phyloP scores from a whole-genome alignment of 2,329 filamentous ascomycete genomes.

The Emericellopsis cladophorae region DNA sequence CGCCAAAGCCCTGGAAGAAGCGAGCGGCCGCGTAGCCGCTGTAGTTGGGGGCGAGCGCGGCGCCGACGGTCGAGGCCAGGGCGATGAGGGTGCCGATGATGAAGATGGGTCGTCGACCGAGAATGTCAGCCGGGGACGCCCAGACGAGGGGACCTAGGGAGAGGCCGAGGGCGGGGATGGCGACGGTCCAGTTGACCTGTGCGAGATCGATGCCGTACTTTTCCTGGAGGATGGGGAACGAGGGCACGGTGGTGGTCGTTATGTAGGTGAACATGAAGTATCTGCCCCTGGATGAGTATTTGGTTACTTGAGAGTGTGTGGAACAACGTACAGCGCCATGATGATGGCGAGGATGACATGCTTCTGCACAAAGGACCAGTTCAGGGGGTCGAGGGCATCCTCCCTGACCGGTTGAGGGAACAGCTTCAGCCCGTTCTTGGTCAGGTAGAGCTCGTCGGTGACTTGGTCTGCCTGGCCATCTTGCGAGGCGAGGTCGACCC shows the following conservation, averaged over 20 bases:
- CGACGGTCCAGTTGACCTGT: slow-evolving; percentile 42
- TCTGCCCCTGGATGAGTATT: slow-evolving; percentile 11
- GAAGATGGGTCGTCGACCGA: slow-evolving; percentile 37
- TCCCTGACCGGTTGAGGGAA: slow-evolving; percentile 17
- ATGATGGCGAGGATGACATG: slow-evolving; percentile 35
- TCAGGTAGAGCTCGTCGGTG: slow-evolving; percentile 4
- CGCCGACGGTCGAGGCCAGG: slow-evolving; percentile 18
- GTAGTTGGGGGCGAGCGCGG: slow-evolving; percentile 22
- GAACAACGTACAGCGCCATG: slow-evolving; percentile 31
- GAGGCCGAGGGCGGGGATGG: slow-evolving; percentile 35
- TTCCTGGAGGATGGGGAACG: slow-evolving; percentile 33
- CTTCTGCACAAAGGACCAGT: slow-evolving; percentile 34
- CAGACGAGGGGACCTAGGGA: slow-evolving; percentile 36
- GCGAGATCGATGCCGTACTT: slow-evolving; percentile 29
- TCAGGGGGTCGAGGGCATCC: slow-evolving; percentile 39
- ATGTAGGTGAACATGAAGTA: slow-evolving; percentile 48
- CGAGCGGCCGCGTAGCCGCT: slow-evolving; percentile 41
- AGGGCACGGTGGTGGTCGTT: slow-evolving; percentile 42
- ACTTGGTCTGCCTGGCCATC: not conserved
- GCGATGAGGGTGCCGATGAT: slow-evolving; percentile 23
- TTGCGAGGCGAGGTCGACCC: not conserved
- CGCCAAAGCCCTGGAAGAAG: slow-evolving; percentile 45
- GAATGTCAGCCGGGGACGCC: slow-evolving; percentile 33
- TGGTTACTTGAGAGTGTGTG: not conserved
- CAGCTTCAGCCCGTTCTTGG: slow-evolving; percentile 17